phyloP scores from a whole-genome alignment of 1,284 basidiomycete species.

The Ceratobasidium sp. region DNA sequence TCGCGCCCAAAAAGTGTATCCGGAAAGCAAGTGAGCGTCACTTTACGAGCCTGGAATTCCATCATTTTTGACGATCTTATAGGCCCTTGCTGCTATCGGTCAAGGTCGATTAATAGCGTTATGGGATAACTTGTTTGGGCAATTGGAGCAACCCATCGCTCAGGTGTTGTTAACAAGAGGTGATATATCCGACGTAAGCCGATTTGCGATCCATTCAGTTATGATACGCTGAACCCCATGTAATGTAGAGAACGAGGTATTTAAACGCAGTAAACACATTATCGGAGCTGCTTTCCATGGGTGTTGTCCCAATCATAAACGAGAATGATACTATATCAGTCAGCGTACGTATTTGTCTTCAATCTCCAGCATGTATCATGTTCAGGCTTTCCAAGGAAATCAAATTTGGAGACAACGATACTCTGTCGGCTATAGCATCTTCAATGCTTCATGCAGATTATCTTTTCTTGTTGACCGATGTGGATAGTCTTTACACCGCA shows the following conservation, averaged over 20 bases:
- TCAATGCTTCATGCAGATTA: conserved; percentile 98
- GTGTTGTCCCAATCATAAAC: conserved; percentile 93
- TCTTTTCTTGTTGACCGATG: conserved; percentile 95
- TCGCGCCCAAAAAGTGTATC: conserved; percentile 83
- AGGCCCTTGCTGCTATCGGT: conserved; percentile 96
- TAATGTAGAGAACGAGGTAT: conserved; percentile 81
- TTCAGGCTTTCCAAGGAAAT: conserved; percentile 73
- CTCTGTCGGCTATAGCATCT: conserved; percentile 94
- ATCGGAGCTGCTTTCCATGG: conserved; percentile 85
- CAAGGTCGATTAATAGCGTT: conserved; percentile 95
- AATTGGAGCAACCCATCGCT: conserved; percentile 92
- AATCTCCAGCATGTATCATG: conserved; percentile 5
- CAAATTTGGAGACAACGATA: conserved; percentile 99
- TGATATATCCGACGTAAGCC: conserved; percentile 89
- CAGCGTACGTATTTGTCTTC: conserved; percentile 64
- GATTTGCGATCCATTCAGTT: conserved; percentile 6
- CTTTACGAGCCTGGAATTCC: background rate
- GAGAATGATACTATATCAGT: conserved; percentile 97
- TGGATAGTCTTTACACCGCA: conserved; percentile 93
- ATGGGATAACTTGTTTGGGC: conserved; percentile 95
- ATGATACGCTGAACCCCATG: background rate
- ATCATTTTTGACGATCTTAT: conserved; percentile 25
- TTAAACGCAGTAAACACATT: conserved; percentile 94
- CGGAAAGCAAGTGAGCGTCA: conserved; percentile 79
- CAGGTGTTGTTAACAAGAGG: conserved; percentile 93